Evolutionary conservation across 2,329 filamentous ascomycete genomes (phyloP).

Genomic region (Orbilia quercus): DNA sequence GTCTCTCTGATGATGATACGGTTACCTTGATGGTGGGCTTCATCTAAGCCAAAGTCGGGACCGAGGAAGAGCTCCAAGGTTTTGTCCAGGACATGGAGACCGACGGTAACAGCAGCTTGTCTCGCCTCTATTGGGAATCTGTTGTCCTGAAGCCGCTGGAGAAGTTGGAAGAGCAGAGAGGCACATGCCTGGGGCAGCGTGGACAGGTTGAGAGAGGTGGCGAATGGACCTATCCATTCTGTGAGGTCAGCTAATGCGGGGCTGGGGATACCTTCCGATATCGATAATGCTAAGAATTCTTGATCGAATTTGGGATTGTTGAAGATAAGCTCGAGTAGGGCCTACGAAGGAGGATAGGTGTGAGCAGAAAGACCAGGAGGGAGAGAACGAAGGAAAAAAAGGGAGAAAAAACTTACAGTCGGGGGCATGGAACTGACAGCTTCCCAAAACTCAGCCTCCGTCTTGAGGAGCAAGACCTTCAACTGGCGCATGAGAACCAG

Average conservation of each 20-base stretch:
- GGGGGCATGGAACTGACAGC: slow-evolving; percentile 55
- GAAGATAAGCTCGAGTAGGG: slow-evolving; percentile 59
- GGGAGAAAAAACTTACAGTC: slow-evolving; percentile 24
- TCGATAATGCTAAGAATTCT: slow-evolving; percentile 53
- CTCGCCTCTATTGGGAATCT: slow-evolving; percentile 64
- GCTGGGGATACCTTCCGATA: slow-evolving; percentile 54
- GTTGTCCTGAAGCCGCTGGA: slow-evolving; percentile 62
- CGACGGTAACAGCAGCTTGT: slow-evolving; percentile 65
- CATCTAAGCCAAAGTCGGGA: slow-evolving; percentile 65
- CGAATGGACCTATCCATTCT: slow-evolving; percentile 59
- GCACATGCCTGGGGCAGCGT: slow-evolving; percentile 52
- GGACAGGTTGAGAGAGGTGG: slow-evolving; percentile 58
- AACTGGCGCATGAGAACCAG: slow-evolving; percentile 58
- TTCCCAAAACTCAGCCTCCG: slow-evolving; percentile 60
- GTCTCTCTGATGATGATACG: slow-evolving; percentile 67
- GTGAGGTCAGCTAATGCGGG: slow-evolving; percentile 57
- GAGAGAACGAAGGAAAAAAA: background rate
- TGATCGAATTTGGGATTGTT: slow-evolving; percentile 58
- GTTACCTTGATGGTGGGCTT: slow-evolving; percentile 65
- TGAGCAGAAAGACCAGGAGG: slow-evolving; percentile 5
- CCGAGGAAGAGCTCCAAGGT: slow-evolving; percentile 62
- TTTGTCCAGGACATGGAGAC: slow-evolving; percentile 65
- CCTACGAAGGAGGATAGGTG: slow-evolving; percentile 46
- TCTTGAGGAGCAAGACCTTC: slow-evolving; percentile 58
- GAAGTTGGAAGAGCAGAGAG: slow-evolving; percentile 58